Percentiles rank a stretch among this genome's conserved stretches.
phyloP scores from a whole-genome alignment of 140 eudicot species.

The Cichorium intybus region DNA sequence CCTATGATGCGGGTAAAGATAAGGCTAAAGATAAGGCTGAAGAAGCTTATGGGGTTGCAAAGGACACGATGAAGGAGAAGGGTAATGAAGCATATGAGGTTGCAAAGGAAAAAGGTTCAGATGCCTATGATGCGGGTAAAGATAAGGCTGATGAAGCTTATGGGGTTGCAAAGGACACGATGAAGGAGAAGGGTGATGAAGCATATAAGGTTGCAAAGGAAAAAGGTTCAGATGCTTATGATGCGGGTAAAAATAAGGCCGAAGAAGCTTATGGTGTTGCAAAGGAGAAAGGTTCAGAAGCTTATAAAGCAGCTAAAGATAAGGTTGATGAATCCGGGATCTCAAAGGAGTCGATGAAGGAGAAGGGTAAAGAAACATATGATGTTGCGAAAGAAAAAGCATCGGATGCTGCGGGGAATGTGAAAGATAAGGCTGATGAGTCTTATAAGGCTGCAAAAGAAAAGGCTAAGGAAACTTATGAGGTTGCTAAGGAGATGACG shows the following conservation, averaged over 20 bases:
- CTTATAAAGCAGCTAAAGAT: conserved; percentile 28
- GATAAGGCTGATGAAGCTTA: conserved; percentile 11
- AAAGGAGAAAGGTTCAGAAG: conserved; percentile 27
- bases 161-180: conserved; percentile 27
- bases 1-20: conserved; percentile 19
- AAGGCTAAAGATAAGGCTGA: conserved; percentile 18
- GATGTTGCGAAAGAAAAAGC: not conserved
- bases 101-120: conserved; percentile 19
- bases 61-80: not conserved
- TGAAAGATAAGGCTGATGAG: not conserved
- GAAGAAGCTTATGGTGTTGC: conserved; percentile 17
- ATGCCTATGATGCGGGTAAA: conserved; percentile 17
- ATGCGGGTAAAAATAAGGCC: conserved; percentile 10
- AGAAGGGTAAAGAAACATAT: not conserved
- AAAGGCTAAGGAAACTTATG: conserved; percentile 24
- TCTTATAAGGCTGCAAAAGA: conserved; percentile 21
- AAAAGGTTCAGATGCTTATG: conserved; percentile 39
- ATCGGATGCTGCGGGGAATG: not conserved
- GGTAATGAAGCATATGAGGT: not conserved
- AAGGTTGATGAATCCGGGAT: conserved; percentile 8
- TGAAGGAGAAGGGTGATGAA: conserved; percentile 22
- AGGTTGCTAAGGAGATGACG: conserved; percentile 1
- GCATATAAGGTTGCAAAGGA: conserved; percentile 44
- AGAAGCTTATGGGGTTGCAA: not conserved
- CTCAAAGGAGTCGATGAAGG: not conserved